Conservation (phyloP, 148 eudicot species). For the Simmondsia chinensis region DNA sequence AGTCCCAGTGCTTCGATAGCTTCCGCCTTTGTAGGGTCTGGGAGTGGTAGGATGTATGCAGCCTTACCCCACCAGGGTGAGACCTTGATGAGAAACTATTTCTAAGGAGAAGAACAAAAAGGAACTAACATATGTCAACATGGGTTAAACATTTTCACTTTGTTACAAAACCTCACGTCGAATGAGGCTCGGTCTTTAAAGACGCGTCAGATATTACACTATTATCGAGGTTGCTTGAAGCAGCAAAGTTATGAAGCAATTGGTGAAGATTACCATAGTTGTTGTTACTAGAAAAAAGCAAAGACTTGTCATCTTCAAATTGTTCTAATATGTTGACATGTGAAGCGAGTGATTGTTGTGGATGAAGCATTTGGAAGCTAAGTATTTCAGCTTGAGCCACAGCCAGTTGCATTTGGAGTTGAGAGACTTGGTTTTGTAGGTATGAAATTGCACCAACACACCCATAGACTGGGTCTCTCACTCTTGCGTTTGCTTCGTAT, state of each 20-base stretch:
- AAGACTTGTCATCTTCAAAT: constrained; percentile 26
- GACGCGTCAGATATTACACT: constrained; percentile 53
- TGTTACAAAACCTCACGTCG: constrained; percentile 31
- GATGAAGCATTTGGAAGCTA: constrained; percentile 80
- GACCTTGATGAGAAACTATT: no score
- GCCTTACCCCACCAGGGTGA: no score
- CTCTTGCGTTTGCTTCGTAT: constrained; percentile 75
- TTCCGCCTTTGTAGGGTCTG: no score
- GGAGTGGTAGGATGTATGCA: no score
- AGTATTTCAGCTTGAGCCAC: constrained; percentile 75
- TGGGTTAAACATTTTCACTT: no score
- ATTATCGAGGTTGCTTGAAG: constrained; percentile 24
- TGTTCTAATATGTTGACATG: constrained; percentile 2
- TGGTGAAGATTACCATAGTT: constrained; percentile 38
- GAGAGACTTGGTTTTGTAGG: constrained; percentile 68
- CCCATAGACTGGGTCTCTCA: constrained; percentile 82
- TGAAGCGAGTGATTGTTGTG: no score
- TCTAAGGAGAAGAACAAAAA: no score
- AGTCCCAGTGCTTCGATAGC: no score
- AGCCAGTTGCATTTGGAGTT: constrained; percentile 82
- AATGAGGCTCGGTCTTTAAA: constrained; percentile 65
- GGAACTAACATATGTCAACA: no score
- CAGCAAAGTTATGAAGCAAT: constrained; percentile 35
- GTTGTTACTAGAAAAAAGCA: constrained; percentile 18
- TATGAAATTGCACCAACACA: constrained; percentile 86